These are phyloP conservation scores for Suillus brevipes DNA, from an alignment of 768 basidiomycete genomes.

Conservation along the genomic window DNA sequence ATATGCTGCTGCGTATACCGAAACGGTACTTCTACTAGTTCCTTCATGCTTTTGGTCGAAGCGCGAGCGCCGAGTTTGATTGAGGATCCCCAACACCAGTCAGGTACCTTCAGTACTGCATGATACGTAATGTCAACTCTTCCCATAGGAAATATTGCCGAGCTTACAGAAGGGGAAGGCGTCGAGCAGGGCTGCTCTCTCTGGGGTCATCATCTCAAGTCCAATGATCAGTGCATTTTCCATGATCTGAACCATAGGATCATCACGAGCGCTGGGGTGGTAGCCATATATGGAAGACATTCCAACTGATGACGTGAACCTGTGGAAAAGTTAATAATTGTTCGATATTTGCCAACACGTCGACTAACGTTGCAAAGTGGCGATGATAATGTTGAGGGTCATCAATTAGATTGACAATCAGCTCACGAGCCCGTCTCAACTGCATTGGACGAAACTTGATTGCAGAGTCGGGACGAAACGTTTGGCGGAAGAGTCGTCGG, in stretches of 20 bases:
- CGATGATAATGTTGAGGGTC: constrained; percentile 30
- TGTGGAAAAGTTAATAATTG: constrained; percentile 11
- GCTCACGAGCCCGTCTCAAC: constrained; percentile 20
- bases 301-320: constrained; percentile 1
- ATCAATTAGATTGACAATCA: constrained; percentile 27
- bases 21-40: constrained; percentile 7
- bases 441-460: constrained; percentile 26
- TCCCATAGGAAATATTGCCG: constrained; percentile 1
- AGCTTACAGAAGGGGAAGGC: constrained; percentile 11
- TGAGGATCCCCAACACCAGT: constrained; percentile 16
- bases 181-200: constrained; percentile 3
- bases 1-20: constrained; percentile 10
- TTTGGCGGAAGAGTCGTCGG: constrained; percentile 38
- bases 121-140: neutral
- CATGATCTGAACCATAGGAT: constrained; percentile 4
- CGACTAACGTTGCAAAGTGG: constrained; percentile 19
- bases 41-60: neutral
- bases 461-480: constrained; percentile 35
- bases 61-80: constrained; percentile 9
- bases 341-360: constrained; percentile 5
- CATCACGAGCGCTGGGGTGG: constrained; percentile 1
- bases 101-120: constrained; percentile 13
- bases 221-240: neutral
- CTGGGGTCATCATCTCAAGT: neutral
- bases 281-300: constrained; percentile 8